These are phyloP conservation scores for Colletotrichum incanum DNA, from an alignment of 2,329 filamentous ascomycete genomes.

Conservation along the genomic window DNA sequence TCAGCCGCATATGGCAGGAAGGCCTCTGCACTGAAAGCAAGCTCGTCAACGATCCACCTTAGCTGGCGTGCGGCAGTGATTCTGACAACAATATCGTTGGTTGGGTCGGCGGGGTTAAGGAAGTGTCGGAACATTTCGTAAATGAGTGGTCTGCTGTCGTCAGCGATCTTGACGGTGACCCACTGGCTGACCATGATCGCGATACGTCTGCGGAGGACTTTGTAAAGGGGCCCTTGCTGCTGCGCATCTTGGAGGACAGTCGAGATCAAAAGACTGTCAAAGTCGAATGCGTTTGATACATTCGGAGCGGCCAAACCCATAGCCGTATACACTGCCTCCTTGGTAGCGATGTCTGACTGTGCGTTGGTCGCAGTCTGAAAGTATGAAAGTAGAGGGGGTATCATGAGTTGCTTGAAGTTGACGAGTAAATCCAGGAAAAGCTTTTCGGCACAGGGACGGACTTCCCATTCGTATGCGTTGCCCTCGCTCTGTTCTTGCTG, in stretches of 20 bases:
- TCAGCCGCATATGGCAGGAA: conserved; percentile 86
- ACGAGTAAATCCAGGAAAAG: conserved; percentile 93
- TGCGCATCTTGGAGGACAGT: conserved; percentile 87
- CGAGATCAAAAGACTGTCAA: conserved; percentile 82
- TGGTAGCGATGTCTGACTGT: conserved; percentile 80
- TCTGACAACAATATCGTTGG: conserved; percentile 92
- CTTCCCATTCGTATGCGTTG: conserved; percentile 92
- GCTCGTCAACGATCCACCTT: conserved; percentile 85
- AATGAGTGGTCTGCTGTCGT: conserved; percentile 78
- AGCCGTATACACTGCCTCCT: conserved; percentile 95
- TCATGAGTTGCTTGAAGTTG: conserved; percentile 87
- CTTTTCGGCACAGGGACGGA: conserved; percentile 93
- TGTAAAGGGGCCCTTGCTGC: conserved; percentile 73
- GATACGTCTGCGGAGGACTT: conserved; percentile 88
- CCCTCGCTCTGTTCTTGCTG: conserved; percentile 87
- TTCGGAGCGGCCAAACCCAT: conserved; percentile 89
- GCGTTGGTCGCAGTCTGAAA: conserved; percentile 84
- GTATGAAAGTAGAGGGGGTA: conserved; percentile 84
- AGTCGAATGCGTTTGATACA: conserved; percentile 83
- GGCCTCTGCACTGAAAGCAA: conserved; percentile 80
- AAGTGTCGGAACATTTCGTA: conserved; percentile 94
- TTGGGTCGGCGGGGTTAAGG: conserved; percentile 80
- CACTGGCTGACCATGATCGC: conserved; percentile 92
- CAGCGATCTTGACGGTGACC: conserved; percentile 83
- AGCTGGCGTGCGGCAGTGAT: conserved; percentile 92